Evolutionary conservation across 805 yeast genomes (phyloP), one percentile per base, ranked within the genome.

Genomic region (Brettanomyces naardenensis): DNA sequence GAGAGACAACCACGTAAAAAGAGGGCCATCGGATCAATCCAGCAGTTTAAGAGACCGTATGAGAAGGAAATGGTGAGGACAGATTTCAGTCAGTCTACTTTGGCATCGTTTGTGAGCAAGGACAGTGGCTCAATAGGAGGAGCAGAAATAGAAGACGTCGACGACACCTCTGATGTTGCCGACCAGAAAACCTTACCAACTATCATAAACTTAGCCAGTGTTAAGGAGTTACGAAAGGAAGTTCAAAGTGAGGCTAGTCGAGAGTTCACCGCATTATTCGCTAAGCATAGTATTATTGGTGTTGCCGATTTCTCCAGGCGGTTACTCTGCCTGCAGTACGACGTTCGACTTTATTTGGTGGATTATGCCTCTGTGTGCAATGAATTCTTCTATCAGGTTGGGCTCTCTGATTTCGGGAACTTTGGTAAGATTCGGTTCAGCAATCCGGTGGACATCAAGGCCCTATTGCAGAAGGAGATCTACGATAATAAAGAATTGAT

Each of bases 271-370:
- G 70, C 75, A 31, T 58, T 86, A 2, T 77, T 90, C 56, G 69
- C 80, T 6, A 75, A 82, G 38, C 73, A 81, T 35, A 74, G 80
- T 0, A 85, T 71, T 52, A 80, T 92, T 6, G 98, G 98, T 0
- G 61, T 90, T 3, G 89, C 85, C 2, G 97, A 90, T 53, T 71
- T 71, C 9, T 52, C 59, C 10, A 71, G 75, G 43, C 63, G 97
- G 31, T 62, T 90, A 17, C 79, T 83, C 11, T 82, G 95, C n/a
- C 66, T 90, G 31, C 98, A 92, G 54, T 73, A 78, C 52, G 95
- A 81, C 48, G 81, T 88, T 6, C 76, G 78, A 41, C 63, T 92
- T 11, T 81, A 72, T 53, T 59, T 92, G 19, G 76, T 90, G 15
- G 96, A 90, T 57, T 92, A 87, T 56, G 86, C 80, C 0, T 69